Conservation (phyloP, 2,329 filamentous ascomycete genomes). For the Diaporthe sp. region DNA sequence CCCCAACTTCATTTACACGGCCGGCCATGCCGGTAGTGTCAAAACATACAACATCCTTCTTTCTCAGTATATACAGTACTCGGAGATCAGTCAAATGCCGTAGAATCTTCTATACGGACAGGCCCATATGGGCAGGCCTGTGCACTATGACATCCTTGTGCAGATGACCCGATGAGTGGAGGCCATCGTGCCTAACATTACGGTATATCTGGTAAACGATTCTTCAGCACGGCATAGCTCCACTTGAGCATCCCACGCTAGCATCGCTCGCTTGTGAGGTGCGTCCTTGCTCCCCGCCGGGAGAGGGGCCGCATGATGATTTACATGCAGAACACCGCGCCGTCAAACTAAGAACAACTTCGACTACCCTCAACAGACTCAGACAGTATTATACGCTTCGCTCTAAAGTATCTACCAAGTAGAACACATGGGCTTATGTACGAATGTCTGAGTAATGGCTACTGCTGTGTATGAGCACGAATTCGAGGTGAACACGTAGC, state of each 20-base stretch:
- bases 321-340: background rate
- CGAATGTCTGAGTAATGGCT: background rate
- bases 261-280: background rate
- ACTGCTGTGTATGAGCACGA: background rate
- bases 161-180: conserved; percentile 12
- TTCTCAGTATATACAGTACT: background rate
- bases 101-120: background rate
- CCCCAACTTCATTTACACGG: background rate
- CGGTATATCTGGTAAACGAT: background rate
- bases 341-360: background rate
- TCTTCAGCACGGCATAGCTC: background rate
- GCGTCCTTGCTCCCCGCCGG: background rate
- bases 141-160: conserved; percentile 14
- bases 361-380: background rate
- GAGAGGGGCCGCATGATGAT: background rate
- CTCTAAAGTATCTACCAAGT: too few species aligned
- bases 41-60: background rate
- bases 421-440: background rate
- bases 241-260: background rate
- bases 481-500: background rate
- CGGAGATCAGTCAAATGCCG: background rate
- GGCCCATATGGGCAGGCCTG: background rate
- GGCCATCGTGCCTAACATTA: background rate
- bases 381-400: too few species aligned
- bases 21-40: too few species aligned